Percentiles rank a stretch among this genome's conserved stretches.
phyloP scores from a whole-genome alignment of 306 rosid genomes.

The Oxytropis ochrocephala region DNA sequence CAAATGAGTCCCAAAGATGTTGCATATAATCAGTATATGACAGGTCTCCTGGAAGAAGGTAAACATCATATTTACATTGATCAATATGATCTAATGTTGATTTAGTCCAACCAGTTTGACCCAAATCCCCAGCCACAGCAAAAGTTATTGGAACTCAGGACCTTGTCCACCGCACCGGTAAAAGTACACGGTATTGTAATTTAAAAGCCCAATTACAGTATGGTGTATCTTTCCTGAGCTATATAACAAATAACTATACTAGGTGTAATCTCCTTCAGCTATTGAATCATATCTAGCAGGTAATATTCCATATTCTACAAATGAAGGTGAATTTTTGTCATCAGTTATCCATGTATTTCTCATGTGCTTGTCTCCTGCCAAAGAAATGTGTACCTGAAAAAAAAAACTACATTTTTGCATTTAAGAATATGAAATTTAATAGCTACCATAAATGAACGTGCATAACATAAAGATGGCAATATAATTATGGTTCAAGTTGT shows the following conservation, averaged over 20 bases:
- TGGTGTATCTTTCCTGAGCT: slow-evolving; percentile 92
- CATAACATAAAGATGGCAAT: neutral
- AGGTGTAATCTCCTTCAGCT: slow-evolving; percentile 68
- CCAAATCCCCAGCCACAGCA: slow-evolving; percentile 88
- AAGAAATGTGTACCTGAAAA: slow-evolving; percentile 78
- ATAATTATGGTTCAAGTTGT: neutral
- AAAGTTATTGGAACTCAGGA: slow-evolving; percentile 65
- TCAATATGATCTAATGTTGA: slow-evolving; percentile 83
- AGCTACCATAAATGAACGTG: neutral
- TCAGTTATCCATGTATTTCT: slow-evolving; percentile 74
- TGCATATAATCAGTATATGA: slow-evolving; percentile 89
- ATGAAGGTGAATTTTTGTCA: slow-evolving; percentile 54
- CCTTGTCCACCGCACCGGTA: slow-evolving; percentile 84
- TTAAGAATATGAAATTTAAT: slow-evolving; percentile 5
- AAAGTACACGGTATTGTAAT: slow-evolving; percentile 53
- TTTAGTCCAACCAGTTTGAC: slow-evolving; percentile 92
- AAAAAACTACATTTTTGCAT: slow-evolving; percentile 2
- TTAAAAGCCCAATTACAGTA: slow-evolving; percentile 82
- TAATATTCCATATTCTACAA: slow-evolving; percentile 73
- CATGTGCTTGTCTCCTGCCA: slow-evolving; percentile 76
- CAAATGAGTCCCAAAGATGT: slow-evolving; percentile 77
- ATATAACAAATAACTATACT: slow-evolving; percentile 62
- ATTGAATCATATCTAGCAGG: slow-evolving; percentile 52
- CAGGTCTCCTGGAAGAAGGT: slow-evolving; percentile 92
- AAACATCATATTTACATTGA: slow-evolving; percentile 68